Evolutionary conservation across 2,329 filamentous ascomycete genomes (phyloP).

Genomic region (Hypoxylon sp.): DNA sequence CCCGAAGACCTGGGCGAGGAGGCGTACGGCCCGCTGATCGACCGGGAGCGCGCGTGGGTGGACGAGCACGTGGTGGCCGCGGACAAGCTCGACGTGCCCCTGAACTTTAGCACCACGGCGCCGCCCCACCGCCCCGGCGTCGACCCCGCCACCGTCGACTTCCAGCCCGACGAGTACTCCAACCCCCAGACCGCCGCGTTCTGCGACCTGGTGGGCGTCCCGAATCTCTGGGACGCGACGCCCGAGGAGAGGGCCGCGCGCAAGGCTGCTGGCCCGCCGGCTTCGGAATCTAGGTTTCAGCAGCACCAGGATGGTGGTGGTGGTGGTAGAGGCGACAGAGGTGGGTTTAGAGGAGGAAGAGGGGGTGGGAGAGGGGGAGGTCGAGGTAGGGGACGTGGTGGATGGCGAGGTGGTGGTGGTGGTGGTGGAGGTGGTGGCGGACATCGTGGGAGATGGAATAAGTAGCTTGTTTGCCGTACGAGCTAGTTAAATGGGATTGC

Average conservation of each 20-base stretch:
- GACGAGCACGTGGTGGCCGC: conserved; percentile 73
- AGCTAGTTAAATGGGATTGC: too few species aligned
- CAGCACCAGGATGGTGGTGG: conserved; percentile 38
- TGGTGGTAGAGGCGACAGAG: conserved; percentile 46
- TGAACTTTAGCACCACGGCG: conserved; percentile 81
- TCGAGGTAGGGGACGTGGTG: conserved; percentile 44
- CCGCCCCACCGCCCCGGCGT: conserved; percentile 69
- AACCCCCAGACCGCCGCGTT: conserved; percentile 87
- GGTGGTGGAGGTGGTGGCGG: too few species aligned
- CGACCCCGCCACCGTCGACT: conserved; percentile 63
- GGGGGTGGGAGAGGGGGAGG: conserved; percentile 45
- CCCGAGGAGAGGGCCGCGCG: conserved; percentile 73
- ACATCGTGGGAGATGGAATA: too few species aligned
- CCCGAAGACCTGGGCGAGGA: conserved; percentile 73
- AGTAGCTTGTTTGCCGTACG: too few species aligned
- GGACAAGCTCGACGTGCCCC: conserved; percentile 72
- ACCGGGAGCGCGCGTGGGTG: conserved; percentile 79
- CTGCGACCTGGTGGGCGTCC: conserved; percentile 78
- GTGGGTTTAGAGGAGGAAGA: conserved; percentile 42
- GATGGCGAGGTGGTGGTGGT: conserved; percentile 34
- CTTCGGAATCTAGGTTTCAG: conserved; percentile 42
- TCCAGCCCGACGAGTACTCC: conserved; percentile 81
- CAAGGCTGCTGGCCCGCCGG: conserved; percentile 64
- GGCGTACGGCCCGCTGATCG: conserved; percentile 73
- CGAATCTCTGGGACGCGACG: conserved; percentile 78